These are phyloP conservation scores for Erigeron philadelphicus DNA, from an alignment of 140 eudicot species.

Conservation along the genomic window DNA sequence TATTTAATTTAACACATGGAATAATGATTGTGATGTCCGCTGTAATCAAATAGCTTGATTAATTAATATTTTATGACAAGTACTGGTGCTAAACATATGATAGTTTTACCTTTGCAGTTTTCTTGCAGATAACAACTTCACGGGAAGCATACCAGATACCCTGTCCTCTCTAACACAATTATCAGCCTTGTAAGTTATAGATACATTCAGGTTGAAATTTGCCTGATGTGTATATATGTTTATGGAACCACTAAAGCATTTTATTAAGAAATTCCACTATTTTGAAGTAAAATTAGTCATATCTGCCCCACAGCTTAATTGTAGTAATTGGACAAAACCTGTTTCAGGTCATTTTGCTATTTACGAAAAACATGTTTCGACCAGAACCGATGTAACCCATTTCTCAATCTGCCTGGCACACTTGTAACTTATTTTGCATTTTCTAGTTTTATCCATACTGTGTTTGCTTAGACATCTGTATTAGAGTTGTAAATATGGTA, in stretches of 20 bases:
- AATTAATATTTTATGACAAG: neutral
- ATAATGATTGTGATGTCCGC: neutral
- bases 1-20: neutral
- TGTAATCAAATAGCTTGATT: conserved; percentile 9
- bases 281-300: too few relatives aligned
- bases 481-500: conserved; percentile 17
- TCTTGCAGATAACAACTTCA: conserved; percentile 85
- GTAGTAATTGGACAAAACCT: neutral
- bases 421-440: neutral
- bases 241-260: neutral
- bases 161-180: conserved; percentile 52
- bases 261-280: neutral
- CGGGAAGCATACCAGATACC: conserved; percentile 69
- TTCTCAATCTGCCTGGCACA: neutral
- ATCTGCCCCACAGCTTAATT: too few relatives aligned
- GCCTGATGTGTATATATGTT: neutral
- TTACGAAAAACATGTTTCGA: neutral
- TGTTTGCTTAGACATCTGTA: neutral
- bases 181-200: conserved; percentile 57
- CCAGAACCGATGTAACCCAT: neutral
- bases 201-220: neutral
- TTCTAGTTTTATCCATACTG: neutral
- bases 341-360: neutral
- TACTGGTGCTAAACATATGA: conserved; percentile 34
- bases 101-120: conserved; percentile 72